A percentile compares a stretch with the other conserved stretches of the same genome.
Conservation (phyloP, 2,329 filamentous ascomycete species). For the Graphilbum sp. region DNA sequence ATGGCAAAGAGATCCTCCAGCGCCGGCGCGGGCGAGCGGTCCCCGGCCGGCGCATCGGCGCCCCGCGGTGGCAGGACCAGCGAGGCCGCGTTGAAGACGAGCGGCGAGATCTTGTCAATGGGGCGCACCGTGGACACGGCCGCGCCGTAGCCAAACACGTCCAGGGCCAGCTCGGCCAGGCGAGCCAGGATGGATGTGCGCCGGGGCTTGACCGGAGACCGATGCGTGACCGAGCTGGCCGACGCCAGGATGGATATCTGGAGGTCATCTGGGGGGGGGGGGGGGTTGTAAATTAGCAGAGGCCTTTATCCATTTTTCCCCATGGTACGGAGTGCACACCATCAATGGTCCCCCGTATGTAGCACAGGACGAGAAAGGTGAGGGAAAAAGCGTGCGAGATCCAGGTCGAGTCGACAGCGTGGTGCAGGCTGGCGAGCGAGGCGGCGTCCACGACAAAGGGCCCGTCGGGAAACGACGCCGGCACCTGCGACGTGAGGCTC, state of each 20-base stretch:
- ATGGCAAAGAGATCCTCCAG: background rate
- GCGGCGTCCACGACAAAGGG: background rate
- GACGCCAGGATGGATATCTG: background rate
- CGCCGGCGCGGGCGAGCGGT: background rate
- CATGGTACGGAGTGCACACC: no score
- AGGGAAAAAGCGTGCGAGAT: background rate
- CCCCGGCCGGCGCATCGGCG: no score
- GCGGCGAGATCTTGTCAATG: background rate
- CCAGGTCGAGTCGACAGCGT: conserved; percentile 2
- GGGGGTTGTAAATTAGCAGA: no score
- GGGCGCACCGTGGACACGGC: background rate
- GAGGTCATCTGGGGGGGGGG: no score
- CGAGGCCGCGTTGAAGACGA: conserved; percentile 1
- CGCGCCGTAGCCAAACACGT: background rate
- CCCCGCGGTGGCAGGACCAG: background rate
- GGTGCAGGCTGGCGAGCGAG: background rate
- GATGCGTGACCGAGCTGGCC: background rate
- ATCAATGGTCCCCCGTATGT: background rate
- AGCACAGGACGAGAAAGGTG: conserved; percentile 1
- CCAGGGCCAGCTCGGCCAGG: background rate
- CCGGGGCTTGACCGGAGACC: background rate
- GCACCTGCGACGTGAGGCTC: background rate
- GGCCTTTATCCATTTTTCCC: no score
- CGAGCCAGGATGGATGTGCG: background rate
- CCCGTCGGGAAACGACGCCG: background rate